phyloP scores from a whole-genome alignment of 1,284 basidiomycete species.

The Ustilago loliicola region DNA sequence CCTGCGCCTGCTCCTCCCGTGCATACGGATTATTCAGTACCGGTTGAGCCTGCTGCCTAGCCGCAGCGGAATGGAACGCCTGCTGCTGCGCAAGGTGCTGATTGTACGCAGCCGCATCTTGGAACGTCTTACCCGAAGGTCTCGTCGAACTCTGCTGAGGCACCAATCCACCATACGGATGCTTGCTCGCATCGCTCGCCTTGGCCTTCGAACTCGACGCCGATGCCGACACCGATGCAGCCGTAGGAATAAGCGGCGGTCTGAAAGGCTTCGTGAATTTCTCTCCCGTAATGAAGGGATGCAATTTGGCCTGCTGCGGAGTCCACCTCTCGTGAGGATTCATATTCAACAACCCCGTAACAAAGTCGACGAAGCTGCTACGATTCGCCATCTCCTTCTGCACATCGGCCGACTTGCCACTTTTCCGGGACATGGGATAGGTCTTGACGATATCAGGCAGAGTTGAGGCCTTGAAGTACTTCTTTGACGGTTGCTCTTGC shows the following conservation, averaged over 20 bases:
- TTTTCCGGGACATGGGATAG: constrained; percentile 86
- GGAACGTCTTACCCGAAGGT: constrained; percentile 79
- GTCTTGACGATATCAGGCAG: constrained; percentile 96
- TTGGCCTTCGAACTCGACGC: constrained; percentile 19
- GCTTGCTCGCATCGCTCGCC: constrained; percentile 75
- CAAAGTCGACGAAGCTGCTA: constrained; percentile 96
- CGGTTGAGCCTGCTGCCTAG: constrained; percentile 70
- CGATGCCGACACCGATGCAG: constrained; percentile 12
- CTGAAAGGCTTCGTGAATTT: constrained; percentile 76
- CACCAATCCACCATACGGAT: constrained; percentile 89
- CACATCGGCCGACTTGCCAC: constrained; percentile 84
- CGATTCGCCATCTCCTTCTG: constrained; percentile 96
- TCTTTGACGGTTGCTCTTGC: constrained; percentile 96
- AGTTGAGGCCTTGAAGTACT: constrained; percentile 96
- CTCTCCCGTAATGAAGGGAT: constrained; percentile 98
- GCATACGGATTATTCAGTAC: constrained; percentile 65
- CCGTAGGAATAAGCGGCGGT: constrained; percentile 58
- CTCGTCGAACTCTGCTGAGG: constrained; percentile 77
- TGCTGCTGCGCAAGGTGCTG: constrained; percentile 95
- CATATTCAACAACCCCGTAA: constrained; percentile 90
- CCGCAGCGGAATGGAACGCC: constrained; percentile 79
- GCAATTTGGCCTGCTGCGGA: constrained; percentile 92
- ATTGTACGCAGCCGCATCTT: constrained; percentile 93
- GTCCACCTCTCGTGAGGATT: constrained; percentile 97
- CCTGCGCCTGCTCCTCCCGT: constrained; percentile 45